These are phyloP conservation scores for Solanum boliviense DNA, from an alignment of 257 asterid species.

Conservation along the genomic window DNA sequence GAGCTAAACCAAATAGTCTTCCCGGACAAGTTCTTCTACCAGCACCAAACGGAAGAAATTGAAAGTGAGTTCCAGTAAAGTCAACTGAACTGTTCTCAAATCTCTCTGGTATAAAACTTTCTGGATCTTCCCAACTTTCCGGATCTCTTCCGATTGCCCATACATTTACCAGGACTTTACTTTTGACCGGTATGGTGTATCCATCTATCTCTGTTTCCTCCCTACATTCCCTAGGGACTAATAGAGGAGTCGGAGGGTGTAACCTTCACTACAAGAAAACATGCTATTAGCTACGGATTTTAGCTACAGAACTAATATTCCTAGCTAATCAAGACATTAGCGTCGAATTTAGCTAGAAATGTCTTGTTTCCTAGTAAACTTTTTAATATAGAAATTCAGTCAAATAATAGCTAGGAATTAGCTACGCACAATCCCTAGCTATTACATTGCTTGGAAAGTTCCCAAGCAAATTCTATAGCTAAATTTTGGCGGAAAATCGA, in stretches of 20 bases:
- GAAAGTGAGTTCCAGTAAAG: background rate
- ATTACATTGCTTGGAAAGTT: too few relatives aligned
- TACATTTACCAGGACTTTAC: slow-evolving; percentile 2
- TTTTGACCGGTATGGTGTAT: background rate
- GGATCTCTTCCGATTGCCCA: slow-evolving; percentile 18
- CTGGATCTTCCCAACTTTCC: background rate
- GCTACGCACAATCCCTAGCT: too few relatives aligned
- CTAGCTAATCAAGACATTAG: too few relatives aligned
- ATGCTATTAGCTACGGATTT: too few relatives aligned
- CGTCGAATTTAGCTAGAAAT: too few relatives aligned
- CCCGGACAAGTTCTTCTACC: slow-evolving; percentile 8
- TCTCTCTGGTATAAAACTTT: slow-evolving; percentile 8
- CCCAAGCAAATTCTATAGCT: too few relatives aligned
- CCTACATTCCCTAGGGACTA: slow-evolving; percentile 6
- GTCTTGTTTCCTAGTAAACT: too few relatives aligned
- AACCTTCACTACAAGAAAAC: too few relatives aligned
- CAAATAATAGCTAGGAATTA: too few relatives aligned
- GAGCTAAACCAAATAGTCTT: background rate
- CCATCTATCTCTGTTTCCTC: background rate
- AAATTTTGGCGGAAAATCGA: too few relatives aligned
- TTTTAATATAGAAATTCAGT: too few relatives aligned
- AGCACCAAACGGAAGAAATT: slow-evolving; percentile 12
- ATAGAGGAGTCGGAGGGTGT: background rate
- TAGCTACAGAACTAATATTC: too few relatives aligned
- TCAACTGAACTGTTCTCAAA: background rate